Evolutionary conservation across 495 filamentous ascomycete genomes (phyloP).

Genomic region (Corynascus novoguineensis): DNA sequence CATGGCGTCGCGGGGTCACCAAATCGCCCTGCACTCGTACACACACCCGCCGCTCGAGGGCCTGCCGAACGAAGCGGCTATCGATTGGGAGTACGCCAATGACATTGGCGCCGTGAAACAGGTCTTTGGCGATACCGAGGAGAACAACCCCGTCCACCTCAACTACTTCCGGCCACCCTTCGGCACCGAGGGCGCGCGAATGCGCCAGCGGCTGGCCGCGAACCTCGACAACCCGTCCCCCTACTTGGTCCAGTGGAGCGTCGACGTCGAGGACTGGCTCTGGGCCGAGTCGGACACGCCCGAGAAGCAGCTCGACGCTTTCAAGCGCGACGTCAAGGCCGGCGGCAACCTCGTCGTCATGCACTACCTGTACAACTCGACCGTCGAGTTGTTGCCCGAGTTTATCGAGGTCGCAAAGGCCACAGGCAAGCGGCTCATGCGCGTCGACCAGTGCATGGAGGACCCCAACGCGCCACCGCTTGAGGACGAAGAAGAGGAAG

Average conservation of each 20-base stretch:
- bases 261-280: conserved; percentile 76
- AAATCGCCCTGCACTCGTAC: conserved; percentile 68
- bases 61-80: conserved; percentile 49
- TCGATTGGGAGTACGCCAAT: conserved; percentile 66
- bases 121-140: conserved; percentile 36
- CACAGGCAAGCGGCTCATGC: conserved; percentile 64
- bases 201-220: conserved; percentile 57
- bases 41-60: conserved; percentile 73
- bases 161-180: conserved; percentile 74
- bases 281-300: conserved; percentile 63
- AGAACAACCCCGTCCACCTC: conserved; percentile 30
- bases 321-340: conserved; percentile 56
- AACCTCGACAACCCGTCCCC: conserved; percentile 41
- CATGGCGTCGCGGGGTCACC: conserved; percentile 62
- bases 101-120: conserved; percentile 54
- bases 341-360: conserved; percentile 72
- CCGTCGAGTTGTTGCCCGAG: conserved; percentile 60
- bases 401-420: conserved; percentile 65
- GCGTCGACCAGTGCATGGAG: conserved; percentile 73
- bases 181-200: conserved; percentile 66
- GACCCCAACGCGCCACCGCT: conserved; percentile 62
- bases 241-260: conserved; percentile 65
- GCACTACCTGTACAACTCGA: conserved; percentile 68
- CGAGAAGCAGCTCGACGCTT: conserved; percentile 69
- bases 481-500: background rate